Conservation (phyloP, 371 early-diverging fungal species). For the Funneliformis caledonium region DNA sequence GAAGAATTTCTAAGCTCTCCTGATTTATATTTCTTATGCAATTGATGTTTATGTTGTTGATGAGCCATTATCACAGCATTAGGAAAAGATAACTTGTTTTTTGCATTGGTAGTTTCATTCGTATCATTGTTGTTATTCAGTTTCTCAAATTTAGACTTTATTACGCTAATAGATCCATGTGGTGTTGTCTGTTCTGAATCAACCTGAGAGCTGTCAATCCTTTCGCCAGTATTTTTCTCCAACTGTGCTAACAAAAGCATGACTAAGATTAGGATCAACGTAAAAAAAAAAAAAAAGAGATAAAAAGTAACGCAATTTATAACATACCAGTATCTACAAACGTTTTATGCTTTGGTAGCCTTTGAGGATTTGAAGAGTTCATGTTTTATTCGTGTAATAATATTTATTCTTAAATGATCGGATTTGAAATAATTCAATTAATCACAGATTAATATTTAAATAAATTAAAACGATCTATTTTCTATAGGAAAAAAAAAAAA, state of each 20-base stretch:
- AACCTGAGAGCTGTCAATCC: neutral
- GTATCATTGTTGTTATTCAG: neutral
- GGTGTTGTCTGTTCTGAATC: neutral
- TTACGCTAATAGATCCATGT: neutral
- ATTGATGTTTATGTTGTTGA: constrained; percentile 3
- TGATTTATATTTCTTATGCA: neutral
- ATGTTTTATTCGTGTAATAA: neutral
- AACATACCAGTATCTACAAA: neutral
- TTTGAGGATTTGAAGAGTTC: neutral
- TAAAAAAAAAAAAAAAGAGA: too few relatives aligned
- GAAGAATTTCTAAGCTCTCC: neutral
- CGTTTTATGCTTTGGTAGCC: neutral
- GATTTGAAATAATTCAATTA: too few relatives aligned
- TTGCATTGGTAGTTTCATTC: neutral
- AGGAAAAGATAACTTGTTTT: neutral
- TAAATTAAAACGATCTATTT: too few relatives aligned
- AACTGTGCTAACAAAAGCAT: constrained; percentile 30
- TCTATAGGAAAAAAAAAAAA: too few relatives aligned
- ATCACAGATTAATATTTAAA: too few relatives aligned
- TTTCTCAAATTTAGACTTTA: constrained; percentile 19
- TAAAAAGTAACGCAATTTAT: neutral
- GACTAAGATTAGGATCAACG: neutral
- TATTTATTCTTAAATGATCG: too few relatives aligned
- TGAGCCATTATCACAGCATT: neutral
- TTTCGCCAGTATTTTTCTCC: neutral